Base-by-base conservation (phyloP, 192 early-diverging fungal genomes). In the Gryganskiella cystojenkinii region DNA sequence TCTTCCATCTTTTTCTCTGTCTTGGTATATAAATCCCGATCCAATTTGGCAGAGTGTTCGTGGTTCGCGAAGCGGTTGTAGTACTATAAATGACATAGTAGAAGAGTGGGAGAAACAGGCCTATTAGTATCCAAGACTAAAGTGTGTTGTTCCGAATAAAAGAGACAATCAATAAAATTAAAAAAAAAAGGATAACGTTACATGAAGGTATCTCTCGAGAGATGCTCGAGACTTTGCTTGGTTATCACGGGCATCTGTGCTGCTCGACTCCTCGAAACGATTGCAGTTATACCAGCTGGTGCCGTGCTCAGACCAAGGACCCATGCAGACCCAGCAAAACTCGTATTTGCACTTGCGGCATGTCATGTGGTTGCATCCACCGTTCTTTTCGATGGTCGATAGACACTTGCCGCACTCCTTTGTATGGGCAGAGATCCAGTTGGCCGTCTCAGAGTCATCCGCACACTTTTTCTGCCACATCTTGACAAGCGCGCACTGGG, bases 311-410 rank as follows among this genome's bases (percentile, higher is more conserved):
- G 87, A 84, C 98, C 98, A 99, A 28, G 96, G 95, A 17, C 96
- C 97, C 89, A 92, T 88, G 82, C 98, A 99, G 43, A 99, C 94
- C 98, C 98, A 99, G 82, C 98, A 99, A 80, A 98, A 99, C 85
- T 99, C 96, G 81, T 98, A 88, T 78, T 91, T 90, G 81, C 98
- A 99, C 82, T 97, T 96, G 64, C 93, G 90, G 84, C 98, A 99
- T 1, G 95, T 97, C 98, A 99, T 99, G 73, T 99, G 98, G 82
- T 99, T 99, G 86, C 98, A 99, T 10, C 98, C 98, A 53, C 98
- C 98, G 80, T 99, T 99, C 87, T 99, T 99, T 81, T 99, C 98
- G 67, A 99, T 99, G 0, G 93, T 96, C 10, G 95, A 89, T 62
- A 90, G 85, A 83, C 98, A 99, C 81, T 96, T 95, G 37, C 92